These are phyloP conservation scores for Huntiella savannae DNA, from an alignment of 2,329 filamentous ascomycete species.

Conservation along the genomic window DNA sequence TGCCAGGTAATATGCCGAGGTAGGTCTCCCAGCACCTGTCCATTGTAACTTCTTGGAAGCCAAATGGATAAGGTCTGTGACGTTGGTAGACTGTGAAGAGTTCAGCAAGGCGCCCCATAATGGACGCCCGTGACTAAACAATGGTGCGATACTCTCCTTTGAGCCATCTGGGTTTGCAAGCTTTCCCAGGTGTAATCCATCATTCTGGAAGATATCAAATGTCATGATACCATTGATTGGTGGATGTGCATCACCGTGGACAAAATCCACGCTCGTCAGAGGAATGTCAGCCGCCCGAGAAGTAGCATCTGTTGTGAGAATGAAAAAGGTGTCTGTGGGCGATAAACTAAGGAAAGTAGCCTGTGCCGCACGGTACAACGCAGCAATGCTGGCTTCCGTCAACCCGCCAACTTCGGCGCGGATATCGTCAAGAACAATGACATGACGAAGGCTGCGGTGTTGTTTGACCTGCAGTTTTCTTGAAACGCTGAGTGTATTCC, in stretches of 20 bases:
- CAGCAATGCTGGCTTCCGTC: constrained; percentile 1
- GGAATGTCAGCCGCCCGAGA: background rate
- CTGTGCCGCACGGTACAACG: constrained; percentile 8
- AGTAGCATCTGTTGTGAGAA: background rate
- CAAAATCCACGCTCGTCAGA: background rate
- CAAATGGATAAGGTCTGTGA: constrained; percentile 6
- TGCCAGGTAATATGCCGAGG: constrained; percentile 4
- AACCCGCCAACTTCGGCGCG: background rate
- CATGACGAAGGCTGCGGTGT: background rate
- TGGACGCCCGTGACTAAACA: constrained; percentile 9
- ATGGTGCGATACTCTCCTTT: background rate
- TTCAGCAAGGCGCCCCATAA: constrained; percentile 8
- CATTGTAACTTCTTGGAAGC: constrained; percentile 6
- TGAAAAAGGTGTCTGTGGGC: constrained; percentile 6
- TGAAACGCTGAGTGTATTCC: constrained; percentile 2
- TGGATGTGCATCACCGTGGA: constrained; percentile 6
- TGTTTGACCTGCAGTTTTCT: background rate
- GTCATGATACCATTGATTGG: constrained; percentile 7
- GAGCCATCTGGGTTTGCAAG: background rate
- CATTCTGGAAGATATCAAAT: constrained; percentile 1
- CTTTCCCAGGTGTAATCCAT: background rate
- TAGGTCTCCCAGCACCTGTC: background rate
- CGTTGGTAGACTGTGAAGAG: constrained; percentile 3
- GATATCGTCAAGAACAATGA: background rate
- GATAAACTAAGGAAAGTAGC: constrained; percentile 5